Evolutionary conservation across 2,329 filamentous ascomycete genomes (phyloP), one percentile per base, ranked within the genome.

Genomic region (Cytospora chrysosperma): DNA sequence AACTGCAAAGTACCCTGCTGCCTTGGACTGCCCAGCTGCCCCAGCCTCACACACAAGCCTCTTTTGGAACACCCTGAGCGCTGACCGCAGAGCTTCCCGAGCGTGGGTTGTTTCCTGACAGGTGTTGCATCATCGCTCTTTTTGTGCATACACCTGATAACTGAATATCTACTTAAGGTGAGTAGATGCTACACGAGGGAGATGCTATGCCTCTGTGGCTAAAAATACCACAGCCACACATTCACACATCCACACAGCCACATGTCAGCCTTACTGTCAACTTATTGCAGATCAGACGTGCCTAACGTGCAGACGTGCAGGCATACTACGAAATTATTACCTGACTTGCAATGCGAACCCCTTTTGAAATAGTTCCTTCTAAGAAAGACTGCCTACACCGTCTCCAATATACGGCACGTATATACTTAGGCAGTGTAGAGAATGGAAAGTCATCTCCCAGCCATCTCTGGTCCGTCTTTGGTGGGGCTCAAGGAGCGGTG

Each of bases 61-160:
- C 21, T 59, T n/a, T n/a, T 24, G 49, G 17, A 43, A 51, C 49
- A 32, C 57, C 12, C 26, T 43, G 57, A 32, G 57, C 30, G 52
- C 26, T 32, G 34, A 47, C 30, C 28, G 30, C 50, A 54, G 30
- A 47, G 50, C 58, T 60, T 47, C 56, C 61, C 61, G 28, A 15
- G 34, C 58, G 50, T 21, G 37, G 40, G 21, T 32, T 50, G 60
- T 64, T 64, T 52, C 43, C 60, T 52, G 56, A 59, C 37, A 51
- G 50, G 27, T 51, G 56, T 63, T 63, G 43, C 56, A 64, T 64
- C 62, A 60, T 61, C 17, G 30, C 52, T 27, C 26, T 27, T 4
- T 47, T 50, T 24, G 15, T 49, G 54, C 34, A 58, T 40, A 24
- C 24, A 61, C 32, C 37, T 40, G 40, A 28, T 60, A 64, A n/a